These are phyloP conservation scores for Trichosanthes cucumerina DNA, from an alignment of 306 rosid genomes.

Conservation along the genomic window DNA sequence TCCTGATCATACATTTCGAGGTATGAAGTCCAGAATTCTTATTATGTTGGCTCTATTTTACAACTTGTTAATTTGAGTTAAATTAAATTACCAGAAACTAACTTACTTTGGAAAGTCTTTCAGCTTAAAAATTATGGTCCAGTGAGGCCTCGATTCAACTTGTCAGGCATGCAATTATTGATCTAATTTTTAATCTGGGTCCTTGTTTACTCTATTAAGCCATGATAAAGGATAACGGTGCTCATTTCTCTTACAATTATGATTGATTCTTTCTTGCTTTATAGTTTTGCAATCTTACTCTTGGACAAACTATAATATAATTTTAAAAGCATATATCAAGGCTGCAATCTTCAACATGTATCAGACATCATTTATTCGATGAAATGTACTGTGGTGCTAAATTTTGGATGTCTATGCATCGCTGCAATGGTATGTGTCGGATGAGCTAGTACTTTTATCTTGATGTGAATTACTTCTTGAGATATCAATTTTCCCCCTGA, in stretches of 20 bases:
- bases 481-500: neutral
- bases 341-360: conserved; percentile 17
- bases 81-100: conserved; percentile 3
- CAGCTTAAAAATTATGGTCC: conserved; percentile 12
- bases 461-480: neutral
- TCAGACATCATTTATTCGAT: conserved; percentile 7
- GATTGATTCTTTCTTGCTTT: conserved; percentile 11
- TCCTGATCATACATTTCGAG: conserved; percentile 27
- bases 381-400: conserved; percentile 19
- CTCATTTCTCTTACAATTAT: neutral
- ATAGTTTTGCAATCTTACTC: conserved; percentile 1
- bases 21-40: conserved; percentile 26
- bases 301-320: conserved; percentile 5
- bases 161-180: conserved; percentile 1
- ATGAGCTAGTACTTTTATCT: neutral
- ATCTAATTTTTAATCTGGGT: neutral
- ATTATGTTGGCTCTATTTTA: conserved; percentile 6
- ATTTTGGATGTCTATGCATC: conserved; percentile 31
- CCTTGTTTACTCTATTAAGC: conserved; percentile 5
- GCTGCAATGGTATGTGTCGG: neutral
- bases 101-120: conserved; percentile 7
- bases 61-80: conserved; percentile 16
- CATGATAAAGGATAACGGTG: neutral
- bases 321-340: conserved; percentile 2
- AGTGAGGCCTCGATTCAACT: conserved; percentile 8